Conservation (phyloP, 768 basidiomycete genomes). For the Leucogyrophana mollusca region DNA sequence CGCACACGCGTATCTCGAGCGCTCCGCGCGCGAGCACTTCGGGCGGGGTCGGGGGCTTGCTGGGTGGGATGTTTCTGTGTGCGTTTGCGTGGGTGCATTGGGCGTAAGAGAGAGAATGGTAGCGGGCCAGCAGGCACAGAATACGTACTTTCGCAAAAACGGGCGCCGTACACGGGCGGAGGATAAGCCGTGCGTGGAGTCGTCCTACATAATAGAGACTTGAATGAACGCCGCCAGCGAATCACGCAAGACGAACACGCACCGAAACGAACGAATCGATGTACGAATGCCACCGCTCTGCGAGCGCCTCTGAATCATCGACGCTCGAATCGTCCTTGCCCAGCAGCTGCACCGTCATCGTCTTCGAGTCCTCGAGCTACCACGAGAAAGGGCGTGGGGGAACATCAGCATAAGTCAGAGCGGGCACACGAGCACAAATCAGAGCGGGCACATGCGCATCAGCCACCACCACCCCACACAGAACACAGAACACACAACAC, state of each 20-base stretch:
- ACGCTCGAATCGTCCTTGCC: slow-evolving; percentile 77
- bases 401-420: background rate
- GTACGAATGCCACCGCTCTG: slow-evolving; percentile 78
- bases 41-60: slow-evolving; percentile 29
- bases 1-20: slow-evolving; percentile 83
- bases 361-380: slow-evolving; percentile 69
- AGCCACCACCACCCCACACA: too few relatives aligned
- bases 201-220: slow-evolving; percentile 43
- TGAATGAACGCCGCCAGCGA: background rate
- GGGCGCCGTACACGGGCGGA: slow-evolving; percentile 48
- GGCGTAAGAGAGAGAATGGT: slow-evolving; percentile 16
- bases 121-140: background rate
- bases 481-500: slow-evolving; percentile 18
- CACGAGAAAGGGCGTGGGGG: too few relatives aligned
- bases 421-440: too few relatives aligned
- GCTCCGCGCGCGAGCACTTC: slow-evolving; percentile 53
- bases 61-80: slow-evolving; percentile 20
- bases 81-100: slow-evolving; percentile 15
- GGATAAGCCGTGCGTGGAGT: slow-evolving; percentile 54
- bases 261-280: slow-evolving; percentile 76
- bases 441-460: too few relatives aligned
- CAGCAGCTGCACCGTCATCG: slow-evolving; percentile 70
- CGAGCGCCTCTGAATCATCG: slow-evolving; percentile 75
- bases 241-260: slow-evolving; percentile 13
- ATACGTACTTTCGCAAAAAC: slow-evolving; percentile 63